These are phyloP conservation scores for Rubroboletus pulcherrimus DNA, from an alignment of 768 basidiomycete genomes.

Conservation along the genomic window DNA sequence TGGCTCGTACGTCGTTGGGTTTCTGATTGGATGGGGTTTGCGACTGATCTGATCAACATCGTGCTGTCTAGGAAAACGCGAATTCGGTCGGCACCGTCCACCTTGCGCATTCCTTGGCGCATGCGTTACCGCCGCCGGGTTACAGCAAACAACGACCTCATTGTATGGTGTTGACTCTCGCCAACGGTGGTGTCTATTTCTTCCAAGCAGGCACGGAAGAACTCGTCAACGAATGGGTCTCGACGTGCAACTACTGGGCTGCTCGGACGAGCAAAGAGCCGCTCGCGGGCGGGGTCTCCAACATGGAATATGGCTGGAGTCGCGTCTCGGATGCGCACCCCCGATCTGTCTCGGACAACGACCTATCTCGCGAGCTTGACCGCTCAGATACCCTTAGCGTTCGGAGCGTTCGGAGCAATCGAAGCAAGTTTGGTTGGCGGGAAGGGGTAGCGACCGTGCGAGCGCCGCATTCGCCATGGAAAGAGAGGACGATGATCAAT, in stretches of 20 bases:
- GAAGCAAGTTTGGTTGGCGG: slow-evolving; percentile 70
- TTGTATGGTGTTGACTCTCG: slow-evolving; percentile 90
- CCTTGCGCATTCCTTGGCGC: slow-evolving; percentile 84
- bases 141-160: slow-evolving; percentile 88
- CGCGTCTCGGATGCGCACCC: slow-evolving; percentile 58
- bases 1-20: slow-evolving; percentile 76
- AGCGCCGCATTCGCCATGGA: slow-evolving; percentile 64
- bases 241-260: slow-evolving; percentile 99
- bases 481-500: slow-evolving; percentile 73
- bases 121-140: slow-evolving; percentile 85
- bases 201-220: slow-evolving; percentile 99
- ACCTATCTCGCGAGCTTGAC: slow-evolving; percentile 47
- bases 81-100: slow-evolving; percentile 75
- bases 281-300: slow-evolving; percentile 91
- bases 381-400: slow-evolving; percentile 65
- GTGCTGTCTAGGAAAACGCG: slow-evolving; percentile 68
- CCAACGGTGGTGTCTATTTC: slow-evolving; percentile 91
- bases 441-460: slow-evolving; percentile 66
- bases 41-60: not conserved
- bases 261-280: slow-evolving; percentile 95
- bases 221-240: slow-evolving; percentile 98
- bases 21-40: not conserved
- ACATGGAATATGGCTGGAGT: slow-evolving; percentile 99
- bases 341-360: slow-evolving; percentile 57
- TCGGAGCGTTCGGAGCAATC: slow-evolving; percentile 68